Evolutionary conservation across 352 stramenopile genomes (phyloP).

Genomic region (Phytopythium oedochilum): DNA sequence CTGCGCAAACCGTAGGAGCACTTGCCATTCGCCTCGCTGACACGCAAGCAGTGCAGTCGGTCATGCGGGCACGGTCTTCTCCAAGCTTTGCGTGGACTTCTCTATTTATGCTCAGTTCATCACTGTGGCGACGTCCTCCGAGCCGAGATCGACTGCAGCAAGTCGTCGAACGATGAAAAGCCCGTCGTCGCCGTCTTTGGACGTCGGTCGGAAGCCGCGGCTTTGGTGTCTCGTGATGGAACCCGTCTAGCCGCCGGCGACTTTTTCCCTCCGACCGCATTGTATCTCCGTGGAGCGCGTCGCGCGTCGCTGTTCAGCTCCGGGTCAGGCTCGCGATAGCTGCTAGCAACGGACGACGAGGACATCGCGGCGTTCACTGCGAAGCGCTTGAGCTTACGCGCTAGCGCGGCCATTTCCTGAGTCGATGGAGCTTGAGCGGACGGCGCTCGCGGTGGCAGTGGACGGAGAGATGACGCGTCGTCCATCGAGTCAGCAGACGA

Average conservation of each 20-base stretch:
- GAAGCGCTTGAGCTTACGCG: slow-evolving; percentile 30
- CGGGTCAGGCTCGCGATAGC: slow-evolving; percentile 17
- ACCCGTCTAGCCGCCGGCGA: background rate
- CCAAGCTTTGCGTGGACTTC: background rate
- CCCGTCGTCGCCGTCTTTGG: background rate
- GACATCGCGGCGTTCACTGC: slow-evolving; percentile 1
- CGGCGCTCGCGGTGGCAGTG: slow-evolving; percentile 7
- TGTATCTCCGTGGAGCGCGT: background rate
- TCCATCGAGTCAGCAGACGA: slow-evolving; percentile 29
- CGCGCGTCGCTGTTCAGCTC: slow-evolving; percentile 10
- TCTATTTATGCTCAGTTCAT: background rate
- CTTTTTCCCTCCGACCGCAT: background rate
- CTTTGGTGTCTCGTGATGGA: background rate
- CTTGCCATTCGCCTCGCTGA: background rate
- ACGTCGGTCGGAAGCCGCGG: background rate
- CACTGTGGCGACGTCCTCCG: background rate
- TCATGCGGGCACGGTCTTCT: background rate
- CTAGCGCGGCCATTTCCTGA: slow-evolving; percentile 29
- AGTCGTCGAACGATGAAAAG: slow-evolving; percentile 19
- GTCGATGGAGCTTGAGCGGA: slow-evolving; percentile 22
- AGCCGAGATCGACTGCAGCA: slow-evolving; percentile 9
- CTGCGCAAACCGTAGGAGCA: background rate
- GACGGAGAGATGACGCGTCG: slow-evolving; percentile 9
- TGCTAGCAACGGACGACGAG: slow-evolving; percentile 9
- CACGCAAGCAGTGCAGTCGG: background rate